These are phyloP conservation scores for Kregervanrija delftensis DNA, from an alignment of 805 yeast species.

Conservation along the genomic window DNA sequence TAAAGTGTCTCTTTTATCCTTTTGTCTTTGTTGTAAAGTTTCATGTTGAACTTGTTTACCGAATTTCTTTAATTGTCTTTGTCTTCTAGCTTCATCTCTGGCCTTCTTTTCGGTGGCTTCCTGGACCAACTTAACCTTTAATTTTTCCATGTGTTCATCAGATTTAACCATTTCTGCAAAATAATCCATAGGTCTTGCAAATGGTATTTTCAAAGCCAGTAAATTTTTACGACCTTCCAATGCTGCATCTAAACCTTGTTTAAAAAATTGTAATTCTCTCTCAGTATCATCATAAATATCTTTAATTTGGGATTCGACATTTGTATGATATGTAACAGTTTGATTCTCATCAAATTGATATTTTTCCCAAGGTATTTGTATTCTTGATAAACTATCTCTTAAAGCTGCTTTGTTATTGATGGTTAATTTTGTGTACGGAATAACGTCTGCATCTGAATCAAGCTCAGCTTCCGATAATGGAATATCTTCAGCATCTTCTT, in stretches of 20 bases:
- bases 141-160: conserved; percentile 96
- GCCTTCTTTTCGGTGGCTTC: conserved; percentile 82
- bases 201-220: conserved; percentile 70
- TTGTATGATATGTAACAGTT: conserved; percentile 52
- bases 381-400: conserved; percentile 59
- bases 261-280: conserved; percentile 91
- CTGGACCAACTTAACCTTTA: conserved; percentile 70
- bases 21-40: conserved; percentile 86
- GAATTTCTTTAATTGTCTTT: conserved; percentile 90
- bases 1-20: conserved; percentile 83
- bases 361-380: conserved; percentile 57
- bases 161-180: conserved; percentile 98
- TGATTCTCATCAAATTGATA: conserved; percentile 82
- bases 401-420: conserved; percentile 83
- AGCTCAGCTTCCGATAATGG: conserved; percentile 87
- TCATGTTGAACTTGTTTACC: conserved; percentile 96
- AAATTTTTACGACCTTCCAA: conserved; percentile 60
- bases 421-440: conserved; percentile 86
- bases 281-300: conserved; percentile 95
- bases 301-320: conserved; percentile 59
- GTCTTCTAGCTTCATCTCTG: conserved; percentile 87
- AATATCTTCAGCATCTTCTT: conserved; percentile 73
- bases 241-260: conserved; percentile 87
- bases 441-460: conserved; percentile 91
- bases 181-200: conserved; percentile 88